Percentiles rank a stretch among this genome's conserved stretches.
phyloP scores from a whole-genome alignment of 257 asterid genomes.

The Solanum pennellii region DNA sequence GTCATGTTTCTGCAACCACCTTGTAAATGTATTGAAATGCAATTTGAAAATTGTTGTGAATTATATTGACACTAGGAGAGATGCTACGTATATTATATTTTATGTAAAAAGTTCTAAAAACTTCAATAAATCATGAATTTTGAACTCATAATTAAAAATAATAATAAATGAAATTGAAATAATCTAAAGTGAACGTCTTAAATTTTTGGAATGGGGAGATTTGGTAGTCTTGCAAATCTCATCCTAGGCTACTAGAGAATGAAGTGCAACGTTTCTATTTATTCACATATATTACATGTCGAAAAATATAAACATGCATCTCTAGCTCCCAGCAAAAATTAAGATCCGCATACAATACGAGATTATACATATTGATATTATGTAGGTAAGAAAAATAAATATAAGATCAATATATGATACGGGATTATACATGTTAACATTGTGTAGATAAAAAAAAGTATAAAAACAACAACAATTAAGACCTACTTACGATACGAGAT shows the following conservation, averaged over 20 bases:
- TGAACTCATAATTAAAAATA: background rate
- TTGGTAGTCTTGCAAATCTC: background rate
- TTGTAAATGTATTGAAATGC: no score
- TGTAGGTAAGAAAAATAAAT: background rate
- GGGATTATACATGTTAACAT: accelerated
- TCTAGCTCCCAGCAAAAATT: background rate
- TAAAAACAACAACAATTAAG: no score
- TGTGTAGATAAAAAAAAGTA: no score
- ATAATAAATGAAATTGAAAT: background rate
- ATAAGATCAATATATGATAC: no score
- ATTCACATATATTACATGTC: background rate
- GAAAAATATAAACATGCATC: background rate
- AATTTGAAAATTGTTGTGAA: background rate
- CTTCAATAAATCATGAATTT: background rate
- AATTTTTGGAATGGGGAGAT: no score
- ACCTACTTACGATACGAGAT: no score
- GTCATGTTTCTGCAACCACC: no score
- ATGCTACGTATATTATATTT: background rate
- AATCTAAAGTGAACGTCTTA: no score
- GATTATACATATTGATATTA: background rate
- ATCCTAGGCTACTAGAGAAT: background rate
- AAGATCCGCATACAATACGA: accelerated
- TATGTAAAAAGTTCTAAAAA: background rate
- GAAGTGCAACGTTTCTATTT: background rate
- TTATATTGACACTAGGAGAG: background rate